Evolutionary conservation across 305 asterid genomes (phyloP), one percentile per base, ranked within the genome.

Genomic region (Withania somnifera): DNA sequence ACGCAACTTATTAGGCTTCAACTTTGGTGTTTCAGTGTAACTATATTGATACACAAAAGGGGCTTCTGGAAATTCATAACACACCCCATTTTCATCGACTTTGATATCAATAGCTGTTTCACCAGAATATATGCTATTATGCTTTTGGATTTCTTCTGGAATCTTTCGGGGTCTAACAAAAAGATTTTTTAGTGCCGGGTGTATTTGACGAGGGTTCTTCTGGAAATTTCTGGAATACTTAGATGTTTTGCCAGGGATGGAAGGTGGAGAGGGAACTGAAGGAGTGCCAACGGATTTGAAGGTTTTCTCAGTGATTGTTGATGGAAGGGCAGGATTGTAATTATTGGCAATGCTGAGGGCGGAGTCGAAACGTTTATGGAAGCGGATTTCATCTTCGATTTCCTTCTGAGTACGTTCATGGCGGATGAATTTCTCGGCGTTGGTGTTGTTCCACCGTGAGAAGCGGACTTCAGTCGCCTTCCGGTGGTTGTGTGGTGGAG

Each of bases 401-500:
- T 94, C 91, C 58, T 93, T 91, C 87, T 93, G 98, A 53, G 87
- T 79, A 45, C 89, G 91, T 38, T 91, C 88, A 4, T 69, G 91
- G 64, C 88, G 92, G 89, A 84, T 84, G 90, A 91, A 92, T 84
- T 94, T 92, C 61, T 90, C 91, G 77, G 99, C 97, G 88, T 92
- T 94, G 85, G 98, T 97, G 90, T 95, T 95, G 97, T 95, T 94
- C 99, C 99, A 95, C 61, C 99, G 92, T 11, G 99, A 89, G 90
- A 94, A 92, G 84, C 97, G 97, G 87, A 94, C 81, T 81, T 90
- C 93, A 63, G 97, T 89, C 80, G 91, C 81, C 22, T 86, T 81
- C 17, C 91, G 90, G 92, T 83, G 89, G 86, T 86, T 86, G 6
- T 76, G 84, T 69, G 86, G 88, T 86, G 85, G 90, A 60, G 85